phyloP scores from a whole-genome alignment of 2,329 filamentous ascomycete genomes.

The Cephalotrichum gorgonifer region DNA sequence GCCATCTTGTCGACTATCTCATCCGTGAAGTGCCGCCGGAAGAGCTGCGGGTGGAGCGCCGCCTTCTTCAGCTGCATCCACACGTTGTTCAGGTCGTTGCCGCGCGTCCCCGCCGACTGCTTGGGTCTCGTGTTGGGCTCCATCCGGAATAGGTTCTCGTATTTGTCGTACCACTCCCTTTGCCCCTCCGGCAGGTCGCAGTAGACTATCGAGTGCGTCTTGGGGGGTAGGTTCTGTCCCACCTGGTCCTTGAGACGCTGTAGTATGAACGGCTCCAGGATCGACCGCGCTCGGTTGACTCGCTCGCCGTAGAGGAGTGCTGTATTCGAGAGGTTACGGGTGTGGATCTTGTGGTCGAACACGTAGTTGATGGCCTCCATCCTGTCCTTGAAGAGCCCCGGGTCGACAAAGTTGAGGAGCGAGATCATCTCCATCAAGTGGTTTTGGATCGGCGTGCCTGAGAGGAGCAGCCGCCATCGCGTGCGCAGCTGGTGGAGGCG shows the following conservation, averaged over 20 bases:
- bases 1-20: conserved; percentile 67
- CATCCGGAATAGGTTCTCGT: conserved; percentile 53
- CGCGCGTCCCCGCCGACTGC: conserved; percentile 24
- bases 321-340: conserved; percentile 68
- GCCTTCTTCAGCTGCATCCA: conserved; percentile 91
- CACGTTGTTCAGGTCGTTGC: conserved; percentile 54
- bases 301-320: conserved; percentile 79
- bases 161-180: conserved; percentile 58
- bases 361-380: conserved; percentile 74
- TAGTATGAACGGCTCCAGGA: conserved; percentile 90
- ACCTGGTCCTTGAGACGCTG: conserved; percentile 91
- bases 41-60: conserved; percentile 82
- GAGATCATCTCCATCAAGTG: conserved; percentile 88
- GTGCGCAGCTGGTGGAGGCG: conserved; percentile 68
- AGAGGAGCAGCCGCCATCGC: conserved; percentile 73
- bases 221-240: conserved; percentile 70
- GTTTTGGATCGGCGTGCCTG: conserved; percentile 85
- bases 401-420: conserved; percentile 89
- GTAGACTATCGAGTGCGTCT: conserved; percentile 66
- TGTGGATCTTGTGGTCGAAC: conserved; percentile 85
- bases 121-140: conserved; percentile 38
- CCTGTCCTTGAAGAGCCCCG: conserved; percentile 60
- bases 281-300: conserved; percentile 76
- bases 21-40: conserved; percentile 71
- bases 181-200: conserved; percentile 72